Conservation (phyloP, 179 eudicot species). For the Amaranthus tricolor region DNA sequence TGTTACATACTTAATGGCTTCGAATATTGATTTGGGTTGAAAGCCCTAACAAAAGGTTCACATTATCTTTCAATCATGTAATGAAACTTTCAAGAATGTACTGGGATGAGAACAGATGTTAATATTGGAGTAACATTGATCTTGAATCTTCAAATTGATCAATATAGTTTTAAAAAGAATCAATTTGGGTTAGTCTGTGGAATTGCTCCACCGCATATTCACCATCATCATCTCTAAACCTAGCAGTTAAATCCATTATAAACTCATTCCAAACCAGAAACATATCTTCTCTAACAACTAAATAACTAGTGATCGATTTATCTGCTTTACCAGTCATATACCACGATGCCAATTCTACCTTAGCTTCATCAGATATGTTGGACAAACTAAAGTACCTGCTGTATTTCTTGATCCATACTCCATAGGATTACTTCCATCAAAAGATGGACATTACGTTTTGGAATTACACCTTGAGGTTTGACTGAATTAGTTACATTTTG, state of each 20-base stretch:
- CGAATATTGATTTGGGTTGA: background rate
- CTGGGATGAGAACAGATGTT: background rate
- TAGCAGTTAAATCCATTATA: background rate
- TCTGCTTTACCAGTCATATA: background rate
- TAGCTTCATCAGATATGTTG: background rate
- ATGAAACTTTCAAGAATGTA: background rate
- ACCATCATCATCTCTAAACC: background rate
- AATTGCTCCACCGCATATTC: conserved; percentile 1
- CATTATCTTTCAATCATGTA: background rate
- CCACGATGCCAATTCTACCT: background rate
- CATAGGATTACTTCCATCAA: background rate
- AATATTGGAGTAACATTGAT: background rate
- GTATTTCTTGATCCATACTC: background rate
- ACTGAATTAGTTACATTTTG: background rate
- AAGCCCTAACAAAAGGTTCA: background rate
- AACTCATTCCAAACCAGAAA: background rate
- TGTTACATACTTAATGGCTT: background rate
- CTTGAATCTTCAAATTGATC: background rate
- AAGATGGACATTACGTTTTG: background rate
- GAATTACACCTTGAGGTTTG: background rate
- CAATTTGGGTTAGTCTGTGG: background rate
- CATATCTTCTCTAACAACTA: background rate
- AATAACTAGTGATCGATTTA: background rate
- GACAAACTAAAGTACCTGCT: background rate
- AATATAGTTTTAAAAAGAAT: background rate